A percentile compares a stretch with the other conserved stretches of the same genome.
Conservation (phyloP, 208 protist species). For the Herpetomonas samuelpessoai region DNA sequence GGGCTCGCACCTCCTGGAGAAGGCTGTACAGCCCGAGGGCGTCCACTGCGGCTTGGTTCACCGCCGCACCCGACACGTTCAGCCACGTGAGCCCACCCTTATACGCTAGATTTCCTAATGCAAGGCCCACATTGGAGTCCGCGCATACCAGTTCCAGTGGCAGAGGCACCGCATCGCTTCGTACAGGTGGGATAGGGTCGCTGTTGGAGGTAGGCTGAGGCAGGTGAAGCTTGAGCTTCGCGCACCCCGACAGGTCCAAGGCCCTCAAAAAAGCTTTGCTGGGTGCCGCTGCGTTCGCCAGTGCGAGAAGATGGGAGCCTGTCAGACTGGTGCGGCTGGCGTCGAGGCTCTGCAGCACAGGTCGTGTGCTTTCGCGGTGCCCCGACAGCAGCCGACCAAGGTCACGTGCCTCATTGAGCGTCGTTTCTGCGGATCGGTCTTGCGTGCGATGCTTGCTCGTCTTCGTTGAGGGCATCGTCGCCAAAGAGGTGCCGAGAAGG, state of each 20-base stretch:
- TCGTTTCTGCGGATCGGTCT: too few species aligned
- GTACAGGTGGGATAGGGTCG: neutral
- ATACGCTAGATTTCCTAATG: constrained; percentile 24
- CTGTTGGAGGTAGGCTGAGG: too few species aligned
- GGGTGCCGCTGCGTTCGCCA: neutral
- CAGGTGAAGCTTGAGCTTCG: too few species aligned
- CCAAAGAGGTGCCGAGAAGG: too few species aligned
- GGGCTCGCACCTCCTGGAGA: constrained; percentile 19
- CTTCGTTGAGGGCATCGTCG: too few species aligned
- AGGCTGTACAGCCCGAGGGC: constrained; percentile 37
- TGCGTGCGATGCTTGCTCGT: too few species aligned
- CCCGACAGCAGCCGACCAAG: neutral
- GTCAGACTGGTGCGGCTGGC: constrained; percentile 44
- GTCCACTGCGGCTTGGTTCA: constrained; percentile 30
- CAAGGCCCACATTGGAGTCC: constrained; percentile 21
- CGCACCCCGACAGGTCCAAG: constrained; percentile 46
- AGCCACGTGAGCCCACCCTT: constrained; percentile 24
- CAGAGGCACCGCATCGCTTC: constrained; percentile 1
- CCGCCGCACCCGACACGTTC: constrained; percentile 31
- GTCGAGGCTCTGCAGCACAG: constrained; percentile 32
- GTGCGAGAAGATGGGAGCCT: constrained; percentile 40
- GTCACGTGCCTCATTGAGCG: too few species aligned
- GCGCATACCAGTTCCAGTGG: constrained; percentile 6
- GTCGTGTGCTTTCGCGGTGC: constrained; percentile 1
- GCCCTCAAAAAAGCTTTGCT: constrained; percentile 11